Conservation (phyloP, 164 flowering plant genomes). For the Annona squamosa region DNA sequence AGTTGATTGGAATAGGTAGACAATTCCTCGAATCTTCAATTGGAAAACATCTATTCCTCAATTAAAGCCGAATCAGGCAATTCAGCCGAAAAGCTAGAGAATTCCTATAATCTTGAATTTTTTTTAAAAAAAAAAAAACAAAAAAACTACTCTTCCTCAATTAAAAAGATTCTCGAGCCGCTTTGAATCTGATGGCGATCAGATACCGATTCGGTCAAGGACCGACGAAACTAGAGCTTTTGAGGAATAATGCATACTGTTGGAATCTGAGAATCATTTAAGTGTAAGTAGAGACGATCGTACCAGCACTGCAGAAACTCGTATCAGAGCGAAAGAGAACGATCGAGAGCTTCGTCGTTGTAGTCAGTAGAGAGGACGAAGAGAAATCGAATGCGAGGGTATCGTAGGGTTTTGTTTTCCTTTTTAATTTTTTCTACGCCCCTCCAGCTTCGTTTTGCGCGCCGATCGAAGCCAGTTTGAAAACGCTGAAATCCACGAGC, state of each 20-base stretch:
- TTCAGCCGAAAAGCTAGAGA: too few species aligned
- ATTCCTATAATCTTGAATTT: too few species aligned
- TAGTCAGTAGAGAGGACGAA: neutral
- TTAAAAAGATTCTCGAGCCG: neutral
- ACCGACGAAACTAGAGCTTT: neutral
- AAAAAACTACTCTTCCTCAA: too few species aligned
- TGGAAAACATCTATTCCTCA: neutral
- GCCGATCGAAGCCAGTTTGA: conserved; percentile 52
- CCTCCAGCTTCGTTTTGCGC: conserved; percentile 36
- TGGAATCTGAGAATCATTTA: neutral
- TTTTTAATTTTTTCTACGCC: neutral
- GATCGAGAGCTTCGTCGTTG: neutral
- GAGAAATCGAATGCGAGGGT: neutral
- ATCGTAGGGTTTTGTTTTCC: neutral
- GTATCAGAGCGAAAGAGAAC: neutral
- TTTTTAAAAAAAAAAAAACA: too few species aligned
- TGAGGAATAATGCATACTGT: neutral
- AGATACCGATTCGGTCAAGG: neutral
- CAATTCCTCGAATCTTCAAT: neutral
- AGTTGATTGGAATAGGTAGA: neutral
- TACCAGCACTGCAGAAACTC: neutral
- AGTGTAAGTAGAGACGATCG: neutral
- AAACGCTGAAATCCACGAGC: conserved; percentile 58
- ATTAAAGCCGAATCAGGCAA: too few species aligned
- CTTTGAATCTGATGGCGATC: neutral